Evolutionary conservation across 2,329 filamentous ascomycete species (phyloP).

Genomic region (Teratosphaeriaceae sp.): DNA sequence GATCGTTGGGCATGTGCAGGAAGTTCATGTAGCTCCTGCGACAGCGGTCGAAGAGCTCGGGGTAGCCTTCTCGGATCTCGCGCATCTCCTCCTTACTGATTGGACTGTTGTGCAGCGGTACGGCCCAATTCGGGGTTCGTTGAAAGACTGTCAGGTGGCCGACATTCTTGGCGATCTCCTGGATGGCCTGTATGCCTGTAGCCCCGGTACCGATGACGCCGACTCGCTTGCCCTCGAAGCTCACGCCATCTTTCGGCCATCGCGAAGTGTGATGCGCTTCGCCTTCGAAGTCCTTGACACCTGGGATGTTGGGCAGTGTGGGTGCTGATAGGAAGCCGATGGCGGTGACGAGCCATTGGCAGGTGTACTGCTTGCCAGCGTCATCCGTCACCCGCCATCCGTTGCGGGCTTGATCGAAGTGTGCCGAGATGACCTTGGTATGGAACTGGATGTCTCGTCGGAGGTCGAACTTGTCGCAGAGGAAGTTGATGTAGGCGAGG

Average conservation of each 20-base stretch:
- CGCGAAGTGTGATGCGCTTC: conserved; percentile 32
- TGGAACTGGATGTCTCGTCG: conserved; percentile 35
- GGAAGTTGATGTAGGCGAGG: conserved; percentile 42
- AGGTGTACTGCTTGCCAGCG: conserved; percentile 28
- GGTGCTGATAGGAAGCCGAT: conserved; percentile 29
- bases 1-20: conserved; percentile 22
- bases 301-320: conserved; percentile 29
- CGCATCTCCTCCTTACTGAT: conserved; percentile 18
- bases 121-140: conserved; percentile 53
- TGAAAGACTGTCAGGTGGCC: conserved; percentile 53
- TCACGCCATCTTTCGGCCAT: conserved; percentile 29
- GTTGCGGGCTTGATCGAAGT: conserved; percentile 26
- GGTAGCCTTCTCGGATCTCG: conserved; percentile 20
- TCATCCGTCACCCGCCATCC: conserved; percentile 29
- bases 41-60: conserved; percentile 29
- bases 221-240: conserved; percentile 30
- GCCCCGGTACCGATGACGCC: conserved; percentile 39
- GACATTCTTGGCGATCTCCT: conserved; percentile 24
- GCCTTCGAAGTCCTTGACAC: conserved; percentile 31
- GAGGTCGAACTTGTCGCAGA: conserved; percentile 41
- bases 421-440: conserved; percentile 30
- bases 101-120: conserved; percentile 20
- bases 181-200: conserved; percentile 32
- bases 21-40: conserved; percentile 30
- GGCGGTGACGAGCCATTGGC: conserved; percentile 36